Conservation (phyloP, 345 rosid genomes). For the Eucalyptus melliodora region DNA sequence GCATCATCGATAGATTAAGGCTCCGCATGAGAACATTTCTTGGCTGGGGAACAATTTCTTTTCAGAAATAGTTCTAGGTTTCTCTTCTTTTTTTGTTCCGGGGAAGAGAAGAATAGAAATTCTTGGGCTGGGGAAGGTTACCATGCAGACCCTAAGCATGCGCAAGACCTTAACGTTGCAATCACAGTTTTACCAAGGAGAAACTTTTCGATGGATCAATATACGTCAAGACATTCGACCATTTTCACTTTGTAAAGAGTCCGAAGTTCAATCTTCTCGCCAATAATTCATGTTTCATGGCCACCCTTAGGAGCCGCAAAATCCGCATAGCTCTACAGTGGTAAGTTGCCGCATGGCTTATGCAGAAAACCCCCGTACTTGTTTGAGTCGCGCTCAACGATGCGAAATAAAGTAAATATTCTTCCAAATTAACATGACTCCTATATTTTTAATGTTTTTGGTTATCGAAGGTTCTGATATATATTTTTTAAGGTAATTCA, state of each 20-base stretch:
- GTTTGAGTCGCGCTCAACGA: fast-evolving
- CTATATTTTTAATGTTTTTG: not conserved
- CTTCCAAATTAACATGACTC: not conserved
- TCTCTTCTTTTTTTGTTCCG: too few species aligned
- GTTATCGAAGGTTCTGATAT: not conserved
- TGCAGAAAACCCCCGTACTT: too few species aligned
- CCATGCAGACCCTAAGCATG: too few species aligned
- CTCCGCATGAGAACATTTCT: too few species aligned
- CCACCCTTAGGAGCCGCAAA: not conserved
- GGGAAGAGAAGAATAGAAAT: too few species aligned
- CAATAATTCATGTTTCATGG: not conserved
- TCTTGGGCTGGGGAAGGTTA: too few species aligned
- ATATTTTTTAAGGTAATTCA: not conserved
- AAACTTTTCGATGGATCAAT: not conserved
- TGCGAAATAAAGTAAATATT: too few species aligned
- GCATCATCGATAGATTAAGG: not conserved
- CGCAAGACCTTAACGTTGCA: not conserved
- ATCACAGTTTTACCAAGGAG: not conserved
- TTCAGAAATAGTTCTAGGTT: too few species aligned
- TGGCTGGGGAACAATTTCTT: too few species aligned
- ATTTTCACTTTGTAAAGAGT: not conserved
- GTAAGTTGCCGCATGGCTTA: not conserved
- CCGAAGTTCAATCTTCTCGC: not conserved
- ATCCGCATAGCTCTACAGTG: not conserved
- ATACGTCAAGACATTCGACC: not conserved